phyloP scores from a whole-genome alignment of 352 stramenopile genomes.

The Globisporangium cylindrosporum region DNA sequence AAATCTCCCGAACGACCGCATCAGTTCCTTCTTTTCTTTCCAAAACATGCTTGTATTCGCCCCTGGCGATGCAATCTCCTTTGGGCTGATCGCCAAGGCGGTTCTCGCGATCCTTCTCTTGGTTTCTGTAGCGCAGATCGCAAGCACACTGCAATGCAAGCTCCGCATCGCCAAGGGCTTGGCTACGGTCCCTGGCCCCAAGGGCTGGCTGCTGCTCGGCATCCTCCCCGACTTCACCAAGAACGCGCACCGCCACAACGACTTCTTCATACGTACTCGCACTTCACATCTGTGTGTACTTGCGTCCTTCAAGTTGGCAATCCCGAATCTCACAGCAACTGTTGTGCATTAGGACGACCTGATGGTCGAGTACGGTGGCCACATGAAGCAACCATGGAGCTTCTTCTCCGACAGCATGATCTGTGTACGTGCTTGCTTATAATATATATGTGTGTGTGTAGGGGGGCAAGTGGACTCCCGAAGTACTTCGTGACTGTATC shows the following conservation, averaged over 20 bases:
- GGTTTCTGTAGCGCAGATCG: neutral
- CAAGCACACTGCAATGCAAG: neutral
- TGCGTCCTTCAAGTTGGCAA: neutral
- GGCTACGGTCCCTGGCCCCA: neutral
- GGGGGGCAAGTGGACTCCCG: neutral
- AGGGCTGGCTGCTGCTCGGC: neutral
- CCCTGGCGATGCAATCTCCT: neutral
- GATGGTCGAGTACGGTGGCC: conserved; percentile 11
- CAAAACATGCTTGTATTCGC: neutral
- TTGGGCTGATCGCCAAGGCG: neutral
- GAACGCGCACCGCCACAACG: neutral
- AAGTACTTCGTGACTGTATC: neutral
- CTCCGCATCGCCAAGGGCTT: neutral
- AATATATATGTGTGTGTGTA: neutral
- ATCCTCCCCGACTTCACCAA: neutral
- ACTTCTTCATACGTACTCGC: neutral
- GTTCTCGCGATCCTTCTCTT: conserved; percentile 2
- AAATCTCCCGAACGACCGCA: neutral
- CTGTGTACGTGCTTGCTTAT: neutral
- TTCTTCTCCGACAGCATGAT: conserved; percentile 9
- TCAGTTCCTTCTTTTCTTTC: neutral
- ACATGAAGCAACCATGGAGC: conserved; percentile 12
- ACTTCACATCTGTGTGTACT: neutral
- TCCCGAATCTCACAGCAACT: neutral
- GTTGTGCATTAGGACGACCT: conserved; percentile 13